Conservation (phyloP, 805 yeast species). For the Saccharomyces cerevisiae region DNA sequence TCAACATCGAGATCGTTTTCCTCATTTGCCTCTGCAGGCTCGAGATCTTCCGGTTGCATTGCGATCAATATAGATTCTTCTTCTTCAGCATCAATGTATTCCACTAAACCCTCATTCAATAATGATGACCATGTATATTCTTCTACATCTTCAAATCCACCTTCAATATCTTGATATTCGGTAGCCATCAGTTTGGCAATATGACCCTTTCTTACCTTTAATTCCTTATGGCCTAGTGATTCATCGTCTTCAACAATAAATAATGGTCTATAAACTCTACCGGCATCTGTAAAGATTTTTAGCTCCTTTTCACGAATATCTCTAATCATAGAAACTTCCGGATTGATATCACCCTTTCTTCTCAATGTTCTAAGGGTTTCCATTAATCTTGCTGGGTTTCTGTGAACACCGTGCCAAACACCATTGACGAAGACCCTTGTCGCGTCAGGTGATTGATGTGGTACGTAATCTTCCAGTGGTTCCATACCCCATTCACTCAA, state of each 20-base stretch:
- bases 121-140: conserved; percentile 81
- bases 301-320: conserved; percentile 96
- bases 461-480: conserved; percentile 91
- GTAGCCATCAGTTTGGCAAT: conserved; percentile 58
- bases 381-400: conserved; percentile 88
- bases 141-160: conserved; percentile 43
- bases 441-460: conserved; percentile 82
- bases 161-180: conserved; percentile 50
- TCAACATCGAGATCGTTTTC: conserved; percentile 38
- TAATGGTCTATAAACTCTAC: conserved; percentile 94
- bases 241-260: conserved; percentile 86
- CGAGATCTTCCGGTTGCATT: conserved; percentile 96
- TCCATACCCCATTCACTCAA: conserved; percentile 99
- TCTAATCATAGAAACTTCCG: conserved; percentile 94
- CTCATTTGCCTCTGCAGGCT: conserved; percentile 42
- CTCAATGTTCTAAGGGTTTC: conserved; percentile 85
- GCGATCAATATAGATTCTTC: conserved; percentile 98
- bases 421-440: conserved; percentile 96
- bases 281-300: conserved; percentile 95
- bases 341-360: conserved; percentile 89
- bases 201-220: conserved; percentile 79
- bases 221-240: conserved; percentile 54
- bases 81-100: conserved; percentile 97
- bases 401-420: conserved; percentile 98
- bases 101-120: conserved; percentile 80